These are phyloP conservation scores for Leptoxyphium fumago DNA, from an alignment of 2,329 filamentous ascomycete genomes.

Conservation along the genomic window DNA sequence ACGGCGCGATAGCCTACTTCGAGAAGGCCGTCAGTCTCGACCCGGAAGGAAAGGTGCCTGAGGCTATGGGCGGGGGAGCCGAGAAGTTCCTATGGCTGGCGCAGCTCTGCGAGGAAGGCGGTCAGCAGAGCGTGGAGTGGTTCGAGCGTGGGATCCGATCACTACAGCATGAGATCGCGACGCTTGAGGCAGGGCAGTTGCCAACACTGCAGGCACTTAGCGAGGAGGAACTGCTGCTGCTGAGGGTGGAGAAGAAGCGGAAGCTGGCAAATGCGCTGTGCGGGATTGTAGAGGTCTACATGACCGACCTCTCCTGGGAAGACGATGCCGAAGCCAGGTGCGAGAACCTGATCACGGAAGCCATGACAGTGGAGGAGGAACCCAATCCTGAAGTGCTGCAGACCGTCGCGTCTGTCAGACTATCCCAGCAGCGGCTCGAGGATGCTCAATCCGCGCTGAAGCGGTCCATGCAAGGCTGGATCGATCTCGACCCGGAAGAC, in stretches of 20 bases:
- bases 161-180: slow-evolving; percentile 56
- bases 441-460: slow-evolving; percentile 69
- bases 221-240: slow-evolving; percentile 22
- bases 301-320: slow-evolving; percentile 75
- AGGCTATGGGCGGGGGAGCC: slow-evolving; percentile 62
- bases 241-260: slow-evolving; percentile 54
- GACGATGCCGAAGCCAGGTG: slow-evolving; percentile 78
- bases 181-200: slow-evolving; percentile 36
- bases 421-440: slow-evolving; percentile 66
- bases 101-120: slow-evolving; percentile 59
- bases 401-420: slow-evolving; percentile 82
- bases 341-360: slow-evolving; percentile 80
- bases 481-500: slow-evolving; percentile 58
- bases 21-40: slow-evolving; percentile 61
- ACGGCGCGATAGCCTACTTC: slow-evolving; percentile 59
- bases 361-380: slow-evolving; percentile 67
- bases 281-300: slow-evolving; percentile 90
- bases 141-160: slow-evolving; percentile 55
- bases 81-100: slow-evolving; percentile 95
- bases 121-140: slow-evolving; percentile 44
- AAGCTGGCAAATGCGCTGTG: slow-evolving; percentile 88
- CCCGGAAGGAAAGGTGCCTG: slow-evolving; percentile 53
- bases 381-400: slow-evolving; percentile 75
- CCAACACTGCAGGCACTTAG: slow-evolving; percentile 16
- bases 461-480: slow-evolving; percentile 73